Base-by-base conservation (phyloP, 2,329 filamentous ascomycete species). In the Colletotrichum theobromicola region DNA sequence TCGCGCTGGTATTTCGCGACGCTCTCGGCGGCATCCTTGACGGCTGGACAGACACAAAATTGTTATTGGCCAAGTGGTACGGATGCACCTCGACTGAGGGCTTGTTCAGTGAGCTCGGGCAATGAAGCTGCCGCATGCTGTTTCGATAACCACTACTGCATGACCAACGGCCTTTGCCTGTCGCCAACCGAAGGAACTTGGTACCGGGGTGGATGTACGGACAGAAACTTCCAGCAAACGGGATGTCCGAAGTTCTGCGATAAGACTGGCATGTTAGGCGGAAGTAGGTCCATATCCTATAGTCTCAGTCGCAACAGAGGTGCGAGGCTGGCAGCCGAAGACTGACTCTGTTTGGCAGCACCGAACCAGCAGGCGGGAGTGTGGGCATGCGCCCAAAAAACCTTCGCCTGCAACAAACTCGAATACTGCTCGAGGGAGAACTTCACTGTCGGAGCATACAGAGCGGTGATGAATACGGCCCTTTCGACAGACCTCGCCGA, bases 151-250 rank as follows among this genome's bases (percentile, higher is more conserved):
- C 42, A 74, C 7, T 75, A 75, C 8, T 75, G 74, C 46, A 74
- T 70, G 70, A 67, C 55, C 55, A 75, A 75, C 71, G 74, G 74
- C 6, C 62, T 70, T n/a, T 75, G 74, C n/a, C 67, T 74, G 13
- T 74, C 70, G 21, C 67, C 72, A 16, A 70, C 21, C 16, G 71
- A 74, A 26, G 26, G 62, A 15, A 75, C 60, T 7, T 74, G 72
- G 65, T 75, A 75, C 42, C 74, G 74, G 4, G 70, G 74, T 10
- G 71, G 50, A 2, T 75, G 74, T 18, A 75, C 70, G 7, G 74
- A 74, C 32, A 26, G 55, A 24, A 30, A 70, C 9, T 75, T 35
- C 32, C 4, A 16, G 7, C 53, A 35, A 30, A 46, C 42, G 1
- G 71, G 71, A 5, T 75, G 74, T n/a, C 70, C 70, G 8, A 35